Conservation (phyloP, 768 basidiomycete species). For the Podaxis sp. region DNA sequence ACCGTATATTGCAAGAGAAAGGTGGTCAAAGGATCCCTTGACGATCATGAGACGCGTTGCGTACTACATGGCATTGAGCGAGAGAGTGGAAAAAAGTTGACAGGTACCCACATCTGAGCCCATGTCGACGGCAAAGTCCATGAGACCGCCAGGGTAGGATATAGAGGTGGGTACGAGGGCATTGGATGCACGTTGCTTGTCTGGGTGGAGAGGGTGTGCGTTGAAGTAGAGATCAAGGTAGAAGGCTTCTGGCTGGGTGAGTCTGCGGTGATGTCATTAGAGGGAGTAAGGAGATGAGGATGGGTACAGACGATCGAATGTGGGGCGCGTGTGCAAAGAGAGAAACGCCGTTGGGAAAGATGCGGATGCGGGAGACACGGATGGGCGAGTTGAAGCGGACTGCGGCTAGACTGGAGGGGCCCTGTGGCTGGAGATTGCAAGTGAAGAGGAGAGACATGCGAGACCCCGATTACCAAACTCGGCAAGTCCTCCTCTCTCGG, state of each 20-base stretch:
- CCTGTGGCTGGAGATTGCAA: slow-evolving; percentile 61
- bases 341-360: slow-evolving; percentile 65
- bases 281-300: background rate
- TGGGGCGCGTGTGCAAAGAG: slow-evolving; percentile 65
- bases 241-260: slow-evolving; percentile 73
- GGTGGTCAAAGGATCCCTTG: slow-evolving; percentile 66
- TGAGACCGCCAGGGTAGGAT: slow-evolving; percentile 67
- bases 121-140: slow-evolving; percentile 71
- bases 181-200: slow-evolving; percentile 66
- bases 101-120: slow-evolving; percentile 54
- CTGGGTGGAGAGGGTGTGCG: slow-evolving; percentile 51
- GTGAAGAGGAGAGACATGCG: slow-evolving; percentile 64
- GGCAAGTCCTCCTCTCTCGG: background rate
- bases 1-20: slow-evolving; percentile 66
- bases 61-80: slow-evolving; percentile 39
- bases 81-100: background rate
- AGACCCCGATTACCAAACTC: too few relatives aligned
- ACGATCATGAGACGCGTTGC: slow-evolving; percentile 80
- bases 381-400: slow-evolving; percentile 71
- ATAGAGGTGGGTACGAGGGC: slow-evolving; percentile 70
- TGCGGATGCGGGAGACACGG: slow-evolving; percentile 62
- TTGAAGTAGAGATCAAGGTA: slow-evolving; percentile 77
- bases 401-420: slow-evolving; percentile 60
- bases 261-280: slow-evolving; percentile 35
- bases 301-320: slow-evolving; percentile 54